These are phyloP conservation scores for Pharnaceum exiguum DNA, from an alignment of 148 eudicot species.

Conservation along the genomic window DNA sequence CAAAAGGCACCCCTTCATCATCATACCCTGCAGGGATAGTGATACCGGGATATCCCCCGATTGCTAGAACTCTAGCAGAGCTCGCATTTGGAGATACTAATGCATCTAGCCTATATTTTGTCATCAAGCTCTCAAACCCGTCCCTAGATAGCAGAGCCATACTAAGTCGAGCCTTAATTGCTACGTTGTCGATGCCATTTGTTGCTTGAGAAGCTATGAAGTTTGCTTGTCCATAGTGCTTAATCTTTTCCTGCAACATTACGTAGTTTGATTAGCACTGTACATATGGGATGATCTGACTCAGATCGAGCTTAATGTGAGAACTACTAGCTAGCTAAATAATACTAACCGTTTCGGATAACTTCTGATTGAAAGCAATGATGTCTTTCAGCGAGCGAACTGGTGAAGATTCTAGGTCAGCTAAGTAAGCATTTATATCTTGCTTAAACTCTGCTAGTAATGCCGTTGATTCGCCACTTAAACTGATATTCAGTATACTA, in stretches of 20 bases:
- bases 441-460: constrained; percentile 33
- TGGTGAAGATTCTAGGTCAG: constrained; percentile 21
- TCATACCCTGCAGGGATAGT: constrained; percentile 39
- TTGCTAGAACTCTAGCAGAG: constrained; percentile 26
- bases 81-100: constrained; percentile 22
- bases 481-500: constrained; percentile 9
- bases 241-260: constrained; percentile 26
- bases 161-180: constrained; percentile 6
- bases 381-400: constrained; percentile 37
- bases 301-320: too few species aligned
- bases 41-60: constrained; percentile 47
- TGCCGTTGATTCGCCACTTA: constrained; percentile 24
- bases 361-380: constrained; percentile 27
- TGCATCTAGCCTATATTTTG: constrained; percentile 26
- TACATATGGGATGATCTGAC: too few species aligned
- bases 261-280: too few species aligned
- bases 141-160: constrained; percentile 4
- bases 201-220: constrained; percentile 30
- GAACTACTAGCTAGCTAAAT: background rate
- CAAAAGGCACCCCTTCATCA: constrained; percentile 30
- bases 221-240: constrained; percentile 23
- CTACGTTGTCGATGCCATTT: constrained; percentile 29
- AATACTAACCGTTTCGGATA: constrained; percentile 22
- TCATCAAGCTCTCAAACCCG: constrained; percentile 39
- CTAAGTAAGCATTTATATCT: constrained; percentile 29